Evolutionary conservation across 208 protist species (phyloP), one percentile per base, ranked within the genome.

Genomic region (Trypanosoma conorhini): DNA sequence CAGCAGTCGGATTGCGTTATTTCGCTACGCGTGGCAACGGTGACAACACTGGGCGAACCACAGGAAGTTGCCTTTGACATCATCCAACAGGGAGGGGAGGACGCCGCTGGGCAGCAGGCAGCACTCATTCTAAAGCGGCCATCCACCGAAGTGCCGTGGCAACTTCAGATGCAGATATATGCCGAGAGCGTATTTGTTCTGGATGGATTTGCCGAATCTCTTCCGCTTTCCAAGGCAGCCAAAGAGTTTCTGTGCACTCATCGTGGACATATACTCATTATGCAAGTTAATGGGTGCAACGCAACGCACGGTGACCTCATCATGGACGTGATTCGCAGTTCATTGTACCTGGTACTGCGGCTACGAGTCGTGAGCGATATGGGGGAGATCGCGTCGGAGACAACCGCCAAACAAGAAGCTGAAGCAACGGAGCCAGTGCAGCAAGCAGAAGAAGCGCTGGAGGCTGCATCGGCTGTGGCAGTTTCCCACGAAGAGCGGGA

Each of bases 61-160:
- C 75, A 72, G 21, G 87, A 89, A 77, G 77, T 92, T 4, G 62
- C 83, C 19, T 87, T 83, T 62, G 74, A 87, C 44, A 48, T 85
- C 28, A 69, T 76, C 24, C 52, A 57, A 30, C 81, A 89, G 50
- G 83, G 87, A 57, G 82, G 80, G 42, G 86, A 91, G 65, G 68
- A 66, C 15, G 67, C 72, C 31, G 65, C 76, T 24, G 86, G 86
- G 8, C 86, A 89, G 72, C 73, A 82, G 42, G 77, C 76, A n/a
- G 57, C 72, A 40, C 73, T 92, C 51, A 82, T 89, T 56, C 63
- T 92, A n/a, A 72, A 75, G 38, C 78, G 87, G 22, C 50, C 79
- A 15, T 85, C 75, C 24, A 70, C 70, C 17, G 62, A 62, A 15
- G 79, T 88, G 5, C 70, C 74, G 50, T 92, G 87, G 87, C 76